Evolutionary conservation across 352 stramenopile genomes (phyloP), one percentile per base, ranked within the genome.

Genomic region (Pythium biforme): DNA sequence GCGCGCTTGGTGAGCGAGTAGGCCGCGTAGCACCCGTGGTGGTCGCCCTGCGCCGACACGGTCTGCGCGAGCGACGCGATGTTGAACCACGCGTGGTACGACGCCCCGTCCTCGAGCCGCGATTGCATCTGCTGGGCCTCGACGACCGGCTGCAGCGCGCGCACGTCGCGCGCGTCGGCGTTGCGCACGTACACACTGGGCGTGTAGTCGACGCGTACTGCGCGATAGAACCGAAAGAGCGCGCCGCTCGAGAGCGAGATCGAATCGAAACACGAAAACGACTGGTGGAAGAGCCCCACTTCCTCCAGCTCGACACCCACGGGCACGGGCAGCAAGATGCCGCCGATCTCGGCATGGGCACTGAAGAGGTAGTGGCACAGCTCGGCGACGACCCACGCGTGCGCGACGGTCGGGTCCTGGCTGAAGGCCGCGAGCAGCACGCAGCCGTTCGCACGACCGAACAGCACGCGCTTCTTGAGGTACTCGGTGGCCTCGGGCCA

Each of bases 401-500:
- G 64, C 17, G 57, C 11, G 2, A 83, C 48, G 0, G 25, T 46
- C 0, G 59, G 40, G 48, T 81, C 72, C 27, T 81, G 75, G 15
- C 67, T 66, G 68, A 89, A 89, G 27, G 72, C 59, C 19, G 74
- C 63, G 51, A 90, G 74, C 54, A 90, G 45, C 22, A 88, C 47
- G 45, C 76, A 88, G 55, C 77, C 77, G n/a, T 78, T 71, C 10
- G 71, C 53, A 9, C 62, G 68, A 20, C 77, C 81, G 33, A 88
- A 82, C 25, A 69, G 64, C 14, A 89, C 68, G 19, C 76, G 73
- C 49, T 87, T 85, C 50, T 75, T 81, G 19, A 92, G 61, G 53
- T 92, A 92, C 41, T 87, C 77, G 46, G 70, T 81, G 14, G 83
- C 81, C 64, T 92, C 81, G 0, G 76, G 55, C 77, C 76, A 88